Conservation (phyloP, 257 asterid genomes). For the Lithospermum erythrorhizon region DNA sequence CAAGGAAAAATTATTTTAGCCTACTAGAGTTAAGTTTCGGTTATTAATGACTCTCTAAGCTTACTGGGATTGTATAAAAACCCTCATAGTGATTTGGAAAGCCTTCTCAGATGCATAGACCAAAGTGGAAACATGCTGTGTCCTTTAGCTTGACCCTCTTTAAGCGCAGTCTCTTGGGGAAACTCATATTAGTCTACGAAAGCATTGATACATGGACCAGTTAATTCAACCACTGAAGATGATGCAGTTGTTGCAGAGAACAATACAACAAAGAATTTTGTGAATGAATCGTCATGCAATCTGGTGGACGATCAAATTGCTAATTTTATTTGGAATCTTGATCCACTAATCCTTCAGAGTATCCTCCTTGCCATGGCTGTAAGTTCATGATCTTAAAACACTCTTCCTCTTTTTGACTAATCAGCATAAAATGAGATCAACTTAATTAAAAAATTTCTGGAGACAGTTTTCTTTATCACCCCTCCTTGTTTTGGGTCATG, state of each 20-base stretch:
- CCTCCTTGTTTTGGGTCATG: too few species aligned
- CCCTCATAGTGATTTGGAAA: constrained; percentile 21
- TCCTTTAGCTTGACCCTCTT: constrained; percentile 52
- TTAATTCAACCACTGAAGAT: constrained; percentile 20
- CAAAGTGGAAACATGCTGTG: constrained; percentile 26
- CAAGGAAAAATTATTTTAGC: constrained; percentile 7
- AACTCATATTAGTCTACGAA: constrained; percentile 65
- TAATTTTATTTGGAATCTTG: constrained; percentile 56
- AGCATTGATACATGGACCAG: constrained; percentile 35
- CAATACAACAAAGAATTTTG: constrained; percentile 19
- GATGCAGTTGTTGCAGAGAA: constrained; percentile 26
- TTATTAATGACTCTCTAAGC: too few species aligned
- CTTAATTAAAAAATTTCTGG: background rate
- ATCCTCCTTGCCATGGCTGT: constrained; percentile 79
- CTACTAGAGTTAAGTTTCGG: too few species aligned
- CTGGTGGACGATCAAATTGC: constrained; percentile 69
- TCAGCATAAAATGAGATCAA: background rate
- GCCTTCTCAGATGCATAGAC: constrained; percentile 17
- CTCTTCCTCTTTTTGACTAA: background rate
- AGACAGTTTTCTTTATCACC: background rate
- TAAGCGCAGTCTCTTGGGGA: constrained; percentile 49
- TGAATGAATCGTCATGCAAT: constrained; percentile 25
- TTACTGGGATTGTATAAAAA: too few species aligned
- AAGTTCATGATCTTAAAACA: constrained; percentile 20
- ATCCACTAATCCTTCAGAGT: constrained; percentile 46